Evolutionary conservation across 176 grass and related monocot genomes (phyloP).

Genomic region (Musa itinerans): DNA sequence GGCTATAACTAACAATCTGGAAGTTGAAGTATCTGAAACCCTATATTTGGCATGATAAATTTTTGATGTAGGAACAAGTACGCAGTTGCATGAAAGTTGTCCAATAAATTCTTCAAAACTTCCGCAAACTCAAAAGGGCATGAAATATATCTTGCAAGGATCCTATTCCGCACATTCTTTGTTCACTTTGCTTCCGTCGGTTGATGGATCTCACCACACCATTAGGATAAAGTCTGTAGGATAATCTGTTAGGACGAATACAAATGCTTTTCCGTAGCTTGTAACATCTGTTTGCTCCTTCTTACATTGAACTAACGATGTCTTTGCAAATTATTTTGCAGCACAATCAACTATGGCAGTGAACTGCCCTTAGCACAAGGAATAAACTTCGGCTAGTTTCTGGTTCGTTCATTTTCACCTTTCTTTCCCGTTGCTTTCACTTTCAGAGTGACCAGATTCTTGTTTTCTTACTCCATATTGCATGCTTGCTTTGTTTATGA

Average conservation of each 20-base stretch:
- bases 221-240: too few relatives aligned
- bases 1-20: neutral
- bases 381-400: slow-evolving; percentile 68
- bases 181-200: too few relatives aligned
- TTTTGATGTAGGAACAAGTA: neutral
- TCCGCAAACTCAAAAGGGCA: too few relatives aligned
- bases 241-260: too few relatives aligned
- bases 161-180: too few relatives aligned
- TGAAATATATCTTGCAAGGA: too few relatives aligned
- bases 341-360: slow-evolving; percentile 97
- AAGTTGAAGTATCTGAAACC: neutral
- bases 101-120: too few relatives aligned
- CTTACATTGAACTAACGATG: neutral
- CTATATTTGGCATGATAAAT: too few relatives aligned
- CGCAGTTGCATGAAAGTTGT: too few relatives aligned
- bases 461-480: neutral
- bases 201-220: too few relatives aligned
- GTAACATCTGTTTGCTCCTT: neutral
- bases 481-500: neutral
- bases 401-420: neutral
- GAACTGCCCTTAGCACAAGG: slow-evolving; percentile 94
- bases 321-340: slow-evolving; percentile 24
- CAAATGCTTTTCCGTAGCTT: too few relatives aligned
- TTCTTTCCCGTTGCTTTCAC: neutral
- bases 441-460: neutral